Conservation (phyloP, 179 eudicot genomes). For the Amaranthus tricolor region DNA sequence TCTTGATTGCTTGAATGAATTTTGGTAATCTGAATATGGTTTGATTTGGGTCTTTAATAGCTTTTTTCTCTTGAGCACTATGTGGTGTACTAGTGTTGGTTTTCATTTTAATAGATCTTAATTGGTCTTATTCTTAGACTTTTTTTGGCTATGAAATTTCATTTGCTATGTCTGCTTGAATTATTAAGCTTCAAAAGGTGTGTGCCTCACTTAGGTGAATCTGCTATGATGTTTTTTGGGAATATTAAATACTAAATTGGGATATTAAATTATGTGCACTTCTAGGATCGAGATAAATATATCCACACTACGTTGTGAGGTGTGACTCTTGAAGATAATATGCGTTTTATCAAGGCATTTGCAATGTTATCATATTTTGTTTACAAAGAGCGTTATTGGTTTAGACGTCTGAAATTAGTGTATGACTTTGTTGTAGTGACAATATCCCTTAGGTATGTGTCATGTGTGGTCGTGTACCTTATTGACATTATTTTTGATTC, state of each 20-base stretch:
- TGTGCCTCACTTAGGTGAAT: not conserved
- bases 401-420: not conserved
- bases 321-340: not conserved
- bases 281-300: not conserved
- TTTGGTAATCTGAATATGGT: too few relatives aligned
- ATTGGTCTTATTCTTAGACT: not conserved
- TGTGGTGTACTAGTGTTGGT: not conserved
- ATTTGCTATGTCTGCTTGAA: slow-evolving; percentile 2
- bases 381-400: not conserved
- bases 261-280: not conserved
- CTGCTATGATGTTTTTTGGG: not conserved
- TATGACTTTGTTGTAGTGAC: too few relatives aligned
- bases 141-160: not conserved
- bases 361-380: not conserved
- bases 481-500: not conserved
- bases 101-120: not conserved
- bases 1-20: too few relatives aligned
- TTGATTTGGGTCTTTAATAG: too few relatives aligned
- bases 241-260: too few relatives aligned
- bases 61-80: not conserved
- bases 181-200: not conserved
- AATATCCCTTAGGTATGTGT: not conserved
- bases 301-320: not conserved
- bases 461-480: not conserved
- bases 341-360: not conserved